A percentile compares a stretch with the other conserved stretches of the same genome.
phyloP scores from a whole-genome alignment of 2,329 filamentous ascomycete species.

The Tolypocladium tundrense region DNA sequence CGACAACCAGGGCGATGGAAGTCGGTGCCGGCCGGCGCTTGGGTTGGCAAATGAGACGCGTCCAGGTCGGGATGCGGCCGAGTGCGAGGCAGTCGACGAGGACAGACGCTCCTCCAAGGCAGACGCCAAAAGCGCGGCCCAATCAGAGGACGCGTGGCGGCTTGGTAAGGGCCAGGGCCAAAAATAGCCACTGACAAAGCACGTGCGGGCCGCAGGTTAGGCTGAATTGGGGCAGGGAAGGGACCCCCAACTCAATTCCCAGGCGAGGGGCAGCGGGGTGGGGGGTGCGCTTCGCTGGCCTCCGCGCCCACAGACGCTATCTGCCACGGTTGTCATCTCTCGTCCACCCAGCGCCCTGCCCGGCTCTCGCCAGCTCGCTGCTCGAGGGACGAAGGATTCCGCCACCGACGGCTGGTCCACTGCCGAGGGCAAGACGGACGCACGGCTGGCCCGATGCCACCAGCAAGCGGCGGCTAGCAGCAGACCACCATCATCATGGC shows the following conservation, averaged over 20 bases:
- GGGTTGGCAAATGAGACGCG: background rate
- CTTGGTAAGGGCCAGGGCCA: background rate
- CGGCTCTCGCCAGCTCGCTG: background rate
- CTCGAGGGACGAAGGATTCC: background rate
- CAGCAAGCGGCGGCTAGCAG: background rate
- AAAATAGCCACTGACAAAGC: constrained; percentile 4
- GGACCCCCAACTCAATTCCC: constrained; percentile 3
- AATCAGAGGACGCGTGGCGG: constrained; percentile 1
- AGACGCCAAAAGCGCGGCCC: background rate
- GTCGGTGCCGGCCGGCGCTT: background rate
- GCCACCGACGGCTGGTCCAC: background rate
- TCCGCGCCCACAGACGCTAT: background rate
- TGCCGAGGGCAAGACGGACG: background rate
- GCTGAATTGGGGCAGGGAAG: background rate
- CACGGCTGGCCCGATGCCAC: background rate
- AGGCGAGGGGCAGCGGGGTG: background rate
- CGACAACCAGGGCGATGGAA: background rate
- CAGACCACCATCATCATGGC: background rate
- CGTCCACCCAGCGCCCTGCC: background rate
- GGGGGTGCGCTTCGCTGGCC: background rate
- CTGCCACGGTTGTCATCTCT: background rate
- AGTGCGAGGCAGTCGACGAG: background rate
- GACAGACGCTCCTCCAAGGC: background rate
- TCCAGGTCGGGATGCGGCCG: background rate
- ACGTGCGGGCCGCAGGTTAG: background rate